These are phyloP conservation scores for Pythium graminicola DNA, from an alignment of 352 stramenopile species.

Conservation along the genomic window DNA sequence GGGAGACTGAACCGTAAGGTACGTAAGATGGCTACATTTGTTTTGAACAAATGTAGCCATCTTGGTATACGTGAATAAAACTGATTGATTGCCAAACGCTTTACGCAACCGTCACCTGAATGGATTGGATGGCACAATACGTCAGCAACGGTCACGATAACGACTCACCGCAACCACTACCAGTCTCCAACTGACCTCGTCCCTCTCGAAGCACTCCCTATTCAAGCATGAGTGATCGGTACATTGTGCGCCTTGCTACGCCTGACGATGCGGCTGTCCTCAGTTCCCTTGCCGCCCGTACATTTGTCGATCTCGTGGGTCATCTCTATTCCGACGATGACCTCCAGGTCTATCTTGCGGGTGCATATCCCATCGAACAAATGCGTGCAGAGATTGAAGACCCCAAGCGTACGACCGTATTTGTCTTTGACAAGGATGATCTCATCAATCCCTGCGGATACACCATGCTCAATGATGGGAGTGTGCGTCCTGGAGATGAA, in stretches of 20 bases:
- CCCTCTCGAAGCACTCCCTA: no score
- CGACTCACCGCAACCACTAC: slow-evolving; percentile 11
- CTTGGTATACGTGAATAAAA: not conserved
- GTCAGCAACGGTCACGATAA: not conserved
- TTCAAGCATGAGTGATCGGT: no score
- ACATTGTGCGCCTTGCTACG: slow-evolving; percentile 18
- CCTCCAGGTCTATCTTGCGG: slow-evolving; percentile 12
- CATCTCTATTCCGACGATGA: slow-evolving; percentile 20
- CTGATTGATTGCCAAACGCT: no score
- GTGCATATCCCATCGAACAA: slow-evolving; percentile 19
- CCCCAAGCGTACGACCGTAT: slow-evolving; percentile 18
- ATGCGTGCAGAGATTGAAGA: slow-evolving; percentile 23
- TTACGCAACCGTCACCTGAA: no score
- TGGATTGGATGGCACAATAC: slow-evolving; percentile 11
- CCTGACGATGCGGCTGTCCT: slow-evolving; percentile 18
- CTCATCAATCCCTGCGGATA: slow-evolving; percentile 15
- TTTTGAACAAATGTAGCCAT: slow-evolving; percentile 7
- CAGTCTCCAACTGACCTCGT: no score
- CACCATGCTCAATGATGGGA: slow-evolving; percentile 23
- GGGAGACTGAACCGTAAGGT: no score
- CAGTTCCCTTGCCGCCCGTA: slow-evolving; percentile 23
- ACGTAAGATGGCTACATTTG: slow-evolving; percentile 3
- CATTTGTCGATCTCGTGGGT: slow-evolving; percentile 24
- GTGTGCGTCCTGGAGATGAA: slow-evolving; percentile 22
- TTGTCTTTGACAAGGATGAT: slow-evolving; percentile 18